phyloP scores from a whole-genome alignment of 768 basidiomycete genomes.

The Tricholoma sp. region DNA sequence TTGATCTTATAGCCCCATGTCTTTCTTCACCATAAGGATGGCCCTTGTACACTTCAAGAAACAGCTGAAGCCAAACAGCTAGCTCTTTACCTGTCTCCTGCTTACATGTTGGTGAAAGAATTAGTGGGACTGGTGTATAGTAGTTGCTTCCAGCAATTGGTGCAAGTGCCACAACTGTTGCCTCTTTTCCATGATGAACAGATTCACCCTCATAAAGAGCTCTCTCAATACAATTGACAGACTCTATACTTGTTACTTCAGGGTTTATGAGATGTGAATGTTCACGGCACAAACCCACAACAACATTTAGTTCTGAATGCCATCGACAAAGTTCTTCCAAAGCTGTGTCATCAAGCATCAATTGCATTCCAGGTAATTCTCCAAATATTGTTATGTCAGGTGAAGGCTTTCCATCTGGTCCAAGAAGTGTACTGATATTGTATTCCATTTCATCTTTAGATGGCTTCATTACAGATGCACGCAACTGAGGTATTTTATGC shows the following conservation, averaged over 20 bases:
- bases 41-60: constrained; percentile 11
- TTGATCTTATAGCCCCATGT: constrained; percentile 16
- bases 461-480: background rate
- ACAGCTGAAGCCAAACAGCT: constrained; percentile 9
- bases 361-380: constrained; percentile 9
- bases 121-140: constrained; percentile 18
- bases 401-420: background rate
- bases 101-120: constrained; percentile 21
- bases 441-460: background rate
- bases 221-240: constrained; percentile 6
- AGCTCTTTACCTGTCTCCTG: constrained; percentile 12
- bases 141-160: constrained; percentile 15
- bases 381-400: constrained; percentile 4
- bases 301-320: constrained; percentile 7
- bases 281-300: background rate
- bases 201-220: constrained; percentile 6
- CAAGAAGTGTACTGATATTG: background rate
- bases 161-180: constrained; percentile 22
- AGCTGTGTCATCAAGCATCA: constrained; percentile 25
- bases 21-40: constrained; percentile 14
- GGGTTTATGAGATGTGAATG: background rate
- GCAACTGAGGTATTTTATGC: constrained; percentile 14
- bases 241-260: background rate
- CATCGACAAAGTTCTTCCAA: constrained; percentile 18
- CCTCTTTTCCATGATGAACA: constrained; percentile 23